Evolutionary conservation across 2,329 filamentous ascomycete genomes (phyloP).

Genomic region (Hymenoscyphus albidus): DNA sequence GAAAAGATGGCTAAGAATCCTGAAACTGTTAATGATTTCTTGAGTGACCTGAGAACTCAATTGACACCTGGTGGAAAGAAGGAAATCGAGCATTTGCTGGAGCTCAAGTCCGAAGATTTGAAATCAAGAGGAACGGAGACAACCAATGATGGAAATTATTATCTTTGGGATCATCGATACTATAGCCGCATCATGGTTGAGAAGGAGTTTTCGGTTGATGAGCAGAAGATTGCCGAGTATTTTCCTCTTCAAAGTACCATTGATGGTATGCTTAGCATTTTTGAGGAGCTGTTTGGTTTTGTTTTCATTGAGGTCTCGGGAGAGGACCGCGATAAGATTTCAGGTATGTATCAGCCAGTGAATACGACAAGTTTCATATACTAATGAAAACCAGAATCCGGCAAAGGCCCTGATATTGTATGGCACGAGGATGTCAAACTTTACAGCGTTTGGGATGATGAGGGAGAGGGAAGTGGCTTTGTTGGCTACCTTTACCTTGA

Average conservation of each 20-base stretch:
- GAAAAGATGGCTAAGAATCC: slow-evolving; percentile 83
- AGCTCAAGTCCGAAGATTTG: slow-evolving; percentile 69
- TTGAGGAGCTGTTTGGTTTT: slow-evolving; percentile 77
- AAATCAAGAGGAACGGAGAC: slow-evolving; percentile 51
- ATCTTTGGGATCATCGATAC: slow-evolving; percentile 78
- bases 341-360: slow-evolving; percentile 18
- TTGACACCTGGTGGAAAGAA: slow-evolving; percentile 65
- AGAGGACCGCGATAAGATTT: slow-evolving; percentile 52
- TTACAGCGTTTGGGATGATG: slow-evolving; percentile 79
- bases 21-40: slow-evolving; percentile 67
- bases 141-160: slow-evolving; percentile 65
- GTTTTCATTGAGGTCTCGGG: slow-evolving; percentile 69
- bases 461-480: slow-evolving; percentile 65
- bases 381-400: slow-evolving; percentile 22
- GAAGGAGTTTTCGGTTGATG: slow-evolving; percentile 74
- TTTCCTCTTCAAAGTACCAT: slow-evolving; percentile 75
- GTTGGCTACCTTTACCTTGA: slow-evolving; percentile 82
- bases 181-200: slow-evolving; percentile 79
- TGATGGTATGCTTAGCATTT: slow-evolving; percentile 75
- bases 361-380: neutral
- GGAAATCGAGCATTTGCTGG: slow-evolving; percentile 66
- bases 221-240: slow-evolving; percentile 77
- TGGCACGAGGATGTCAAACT: slow-evolving; percentile 84
- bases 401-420: slow-evolving; percentile 46
- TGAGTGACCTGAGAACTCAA: slow-evolving; percentile 64